phyloP scores from a whole-genome alignment of 306 rosid species.

The Luffa acutangula region DNA sequence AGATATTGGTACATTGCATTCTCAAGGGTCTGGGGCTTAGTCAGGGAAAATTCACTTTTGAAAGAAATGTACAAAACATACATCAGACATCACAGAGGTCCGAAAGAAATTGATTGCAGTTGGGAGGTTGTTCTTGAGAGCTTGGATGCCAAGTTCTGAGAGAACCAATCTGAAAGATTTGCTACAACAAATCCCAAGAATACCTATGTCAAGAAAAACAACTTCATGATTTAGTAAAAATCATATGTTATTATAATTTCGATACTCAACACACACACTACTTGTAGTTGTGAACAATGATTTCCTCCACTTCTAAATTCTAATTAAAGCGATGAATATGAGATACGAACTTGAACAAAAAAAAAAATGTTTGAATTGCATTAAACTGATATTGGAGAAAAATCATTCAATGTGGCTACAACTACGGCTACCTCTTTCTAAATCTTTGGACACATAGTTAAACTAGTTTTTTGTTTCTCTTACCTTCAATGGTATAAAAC shows the following conservation, averaged over 20 bases:
- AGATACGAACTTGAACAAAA: neutral
- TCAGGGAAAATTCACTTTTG: neutral
- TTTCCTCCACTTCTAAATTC: neutral
- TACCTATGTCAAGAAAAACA: constrained; percentile 2
- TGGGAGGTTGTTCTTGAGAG: neutral
- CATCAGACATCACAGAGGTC: neutral
- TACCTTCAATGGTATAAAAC: no score
- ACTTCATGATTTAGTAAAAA: neutral
- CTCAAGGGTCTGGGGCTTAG: neutral
- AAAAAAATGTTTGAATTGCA: neutral
- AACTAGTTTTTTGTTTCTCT: neutral
- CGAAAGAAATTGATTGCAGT: neutral
- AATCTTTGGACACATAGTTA: neutral
- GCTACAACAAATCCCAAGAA: constrained; percentile 23
- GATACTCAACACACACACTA: neutral
- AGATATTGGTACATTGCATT: neutral
- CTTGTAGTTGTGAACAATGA: neutral
- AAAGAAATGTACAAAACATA: neutral
- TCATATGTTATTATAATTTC: neutral
- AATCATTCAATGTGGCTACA: neutral
- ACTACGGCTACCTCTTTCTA: no score
- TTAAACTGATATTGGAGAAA: neutral
- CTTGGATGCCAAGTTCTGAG: constrained; percentile 3
- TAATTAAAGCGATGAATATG: neutral
- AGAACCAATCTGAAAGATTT: constrained; percentile 16